Conservation (phyloP, 257 asterid genomes). For the Nicotiana undulata region DNA sequence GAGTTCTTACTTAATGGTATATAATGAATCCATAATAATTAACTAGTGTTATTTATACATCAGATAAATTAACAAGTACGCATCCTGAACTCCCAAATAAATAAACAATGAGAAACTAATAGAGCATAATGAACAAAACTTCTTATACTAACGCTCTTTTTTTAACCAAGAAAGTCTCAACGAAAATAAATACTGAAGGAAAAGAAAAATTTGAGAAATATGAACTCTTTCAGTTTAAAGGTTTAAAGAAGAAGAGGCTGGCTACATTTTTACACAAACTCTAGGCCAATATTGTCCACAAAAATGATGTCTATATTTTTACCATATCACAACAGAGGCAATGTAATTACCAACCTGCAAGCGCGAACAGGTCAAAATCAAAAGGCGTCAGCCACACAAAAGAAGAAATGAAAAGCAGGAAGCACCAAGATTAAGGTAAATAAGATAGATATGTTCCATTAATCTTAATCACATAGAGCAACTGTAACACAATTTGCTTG, state of each 20-base stretch:
- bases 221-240: not conserved
- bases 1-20: not conserved
- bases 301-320: not conserved
- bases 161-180: not conserved
- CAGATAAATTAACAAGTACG: not conserved
- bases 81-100: too few relatives aligned
- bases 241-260: not conserved
- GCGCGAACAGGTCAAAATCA: not conserved
- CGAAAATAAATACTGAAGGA: not conserved
- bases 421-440: not conserved
- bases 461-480: not conserved
- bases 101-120: not conserved
- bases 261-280: not conserved
- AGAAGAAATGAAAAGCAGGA: not conserved
- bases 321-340: not conserved
- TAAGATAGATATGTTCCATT: not conserved
- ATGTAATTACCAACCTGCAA: not conserved
- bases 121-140: not conserved
- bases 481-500: slow-evolving; percentile 1
- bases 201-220: not conserved
- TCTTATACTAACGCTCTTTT: not conserved
- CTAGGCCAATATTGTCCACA: not conserved
- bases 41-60: not conserved
- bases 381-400: not conserved
- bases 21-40: not conserved